A percentile compares a stretch with the other conserved stretches of the same genome.
These are phyloP conservation scores for Pelargonium cotyledonis DNA, from an alignment of 441 rosid species.

Conservation along the genomic window DNA sequence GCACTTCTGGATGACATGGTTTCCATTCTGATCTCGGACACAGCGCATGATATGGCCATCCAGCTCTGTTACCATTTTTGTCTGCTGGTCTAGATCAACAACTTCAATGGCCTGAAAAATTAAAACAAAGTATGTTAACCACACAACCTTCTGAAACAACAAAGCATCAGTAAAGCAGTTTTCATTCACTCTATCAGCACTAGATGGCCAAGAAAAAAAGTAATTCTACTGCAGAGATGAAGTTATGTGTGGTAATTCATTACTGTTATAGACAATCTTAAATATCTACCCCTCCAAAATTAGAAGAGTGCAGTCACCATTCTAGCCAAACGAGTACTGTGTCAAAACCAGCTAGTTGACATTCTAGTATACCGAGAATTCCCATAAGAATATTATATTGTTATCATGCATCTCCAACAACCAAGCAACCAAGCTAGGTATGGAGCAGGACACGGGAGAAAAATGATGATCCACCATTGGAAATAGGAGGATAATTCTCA, in stretches of 20 bases:
- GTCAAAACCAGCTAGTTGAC: too few species aligned
- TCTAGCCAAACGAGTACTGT: neutral
- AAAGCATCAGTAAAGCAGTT: neutral
- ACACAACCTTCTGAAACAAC: slow-evolving; percentile 14
- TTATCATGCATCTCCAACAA: too few species aligned
- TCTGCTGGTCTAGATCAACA: slow-evolving; percentile 82
- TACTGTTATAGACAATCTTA: neutral
- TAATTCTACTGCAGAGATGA: too few species aligned
- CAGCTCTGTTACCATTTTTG: slow-evolving; percentile 77
- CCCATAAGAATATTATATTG: too few species aligned
- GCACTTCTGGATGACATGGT: slow-evolving; percentile 82
- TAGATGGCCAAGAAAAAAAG: neutral
- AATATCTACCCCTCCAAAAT: neutral
- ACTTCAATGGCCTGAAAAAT: slow-evolving; percentile 70
- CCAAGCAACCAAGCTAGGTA: too few species aligned
- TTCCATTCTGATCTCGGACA: slow-evolving; percentile 89
- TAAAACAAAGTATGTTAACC: slow-evolving; percentile 1
- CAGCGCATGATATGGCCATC: slow-evolving; percentile 78
- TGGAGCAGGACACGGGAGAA: neutral
- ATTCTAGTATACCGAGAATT: too few species aligned
- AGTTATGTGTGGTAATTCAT: too few species aligned
- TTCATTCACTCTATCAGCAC: neutral
- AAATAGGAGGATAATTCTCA: neutral
- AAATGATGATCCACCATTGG: neutral
- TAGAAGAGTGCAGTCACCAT: neutral